These are phyloP conservation scores for Calonectria hawksworthii DNA, from an alignment of 2,329 filamentous ascomycete species.

Conservation along the genomic window DNA sequence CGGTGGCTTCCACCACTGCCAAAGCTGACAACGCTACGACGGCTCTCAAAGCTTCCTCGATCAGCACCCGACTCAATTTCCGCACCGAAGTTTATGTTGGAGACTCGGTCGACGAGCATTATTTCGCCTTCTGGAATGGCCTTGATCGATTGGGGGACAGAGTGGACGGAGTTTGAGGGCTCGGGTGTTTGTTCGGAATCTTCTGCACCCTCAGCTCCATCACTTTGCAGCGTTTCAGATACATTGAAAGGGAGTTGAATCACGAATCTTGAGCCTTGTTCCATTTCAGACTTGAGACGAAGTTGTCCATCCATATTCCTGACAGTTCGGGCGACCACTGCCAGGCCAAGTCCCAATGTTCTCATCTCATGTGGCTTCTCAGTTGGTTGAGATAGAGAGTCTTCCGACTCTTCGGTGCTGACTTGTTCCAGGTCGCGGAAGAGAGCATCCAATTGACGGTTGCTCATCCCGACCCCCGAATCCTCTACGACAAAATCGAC, in stretches of 20 bases:
- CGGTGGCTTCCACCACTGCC: constrained; percentile 63
- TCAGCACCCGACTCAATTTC: constrained; percentile 31
- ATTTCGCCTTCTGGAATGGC: constrained; percentile 65
- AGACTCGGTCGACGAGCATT: constrained; percentile 69
- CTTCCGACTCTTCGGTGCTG: constrained; percentile 56
- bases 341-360: constrained; percentile 85
- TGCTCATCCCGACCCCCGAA: constrained; percentile 81
- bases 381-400: constrained; percentile 38
- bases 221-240: constrained; percentile 55
- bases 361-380: constrained; percentile 51
- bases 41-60: constrained; percentile 38
- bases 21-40: constrained; percentile 56
- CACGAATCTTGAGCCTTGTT: constrained; percentile 86
- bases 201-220: constrained; percentile 22
- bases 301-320: constrained; percentile 94
- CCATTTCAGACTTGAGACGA: constrained; percentile 85
- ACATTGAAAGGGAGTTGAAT: constrained; percentile 83
- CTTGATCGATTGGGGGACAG: constrained; percentile 43
- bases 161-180: constrained; percentile 28
- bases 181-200: constrained; percentile 17
- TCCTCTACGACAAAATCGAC: constrained; percentile 84
- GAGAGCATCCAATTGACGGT: constrained; percentile 67
- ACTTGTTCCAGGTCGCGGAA: constrained; percentile 74
- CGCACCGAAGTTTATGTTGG: constrained; percentile 28
- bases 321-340: constrained; percentile 86